Base-by-base conservation (phyloP, 1,139 yeast genomes). In the Candida glucosophila region DNA sequence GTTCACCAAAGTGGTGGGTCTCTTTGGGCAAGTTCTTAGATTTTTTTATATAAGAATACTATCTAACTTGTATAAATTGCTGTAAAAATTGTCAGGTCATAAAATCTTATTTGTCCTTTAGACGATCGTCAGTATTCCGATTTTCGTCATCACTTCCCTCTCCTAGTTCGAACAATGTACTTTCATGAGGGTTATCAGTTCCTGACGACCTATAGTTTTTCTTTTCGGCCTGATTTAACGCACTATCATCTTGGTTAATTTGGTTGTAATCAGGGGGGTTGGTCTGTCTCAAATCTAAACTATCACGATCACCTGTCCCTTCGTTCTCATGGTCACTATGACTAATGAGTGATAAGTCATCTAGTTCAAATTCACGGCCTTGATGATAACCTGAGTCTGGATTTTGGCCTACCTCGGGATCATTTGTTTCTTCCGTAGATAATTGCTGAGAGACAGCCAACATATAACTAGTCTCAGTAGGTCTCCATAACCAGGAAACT, bases 401-500 rank as follows among this genome's bases (percentile, higher is more conserved):
- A 15, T 24, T 16, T 4, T 16, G 19, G 2, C 31, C 46, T 25
- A 75, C 83, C 20, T 69, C 79, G 21, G 70, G 75, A 32, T 74
- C 82, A 24, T 76, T 82, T 10, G 39, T 49, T 20, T 58, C 69
- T 34, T 77, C 86, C 20, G 88, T 83, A 15, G 96, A 82, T 30
- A 90, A 62, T 57, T 92, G 97, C 32, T 85, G 86, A 4, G 96
- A 85, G 40, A 88, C 88, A 12, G 97, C 98, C 49, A 90, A 72
- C 73, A 93, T 77, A 44, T 88, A 80, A 37, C 95, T 86, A 22
- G 95, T 85, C 43, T 82, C 94, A 1, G 97, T 88, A 25, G 98
- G 98, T 54, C 98, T 76, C 98, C 98, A 92, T 37, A 90, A 72
- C 64, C 86, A 77, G 8, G 95, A 83, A 40, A 92, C 67, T 5